Base-by-base conservation (phyloP, 2,329 filamentous ascomycete species). In the Penicillium sp. region DNA sequence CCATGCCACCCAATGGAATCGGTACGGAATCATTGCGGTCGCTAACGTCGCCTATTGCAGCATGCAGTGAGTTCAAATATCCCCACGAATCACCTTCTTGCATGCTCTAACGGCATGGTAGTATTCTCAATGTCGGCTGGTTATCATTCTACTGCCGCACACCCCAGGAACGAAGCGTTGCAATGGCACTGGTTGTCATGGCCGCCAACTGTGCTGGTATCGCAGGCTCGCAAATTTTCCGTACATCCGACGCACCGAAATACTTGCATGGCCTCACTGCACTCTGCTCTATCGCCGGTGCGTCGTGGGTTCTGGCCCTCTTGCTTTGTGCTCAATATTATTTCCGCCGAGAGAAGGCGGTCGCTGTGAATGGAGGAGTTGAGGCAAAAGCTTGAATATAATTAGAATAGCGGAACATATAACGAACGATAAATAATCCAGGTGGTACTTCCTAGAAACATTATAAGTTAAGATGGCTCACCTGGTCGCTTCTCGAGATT, bases 161-260 rank as follows among this genome's bases (percentile, higher is more conserved):
- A 43, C 80, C 80, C 0, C 79, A 83, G 53, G 76, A 82, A 55
- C 70, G 80, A 41, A 79, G 80, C 0, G 69, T 83, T 0, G 78
- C 80, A 10, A 83, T 83, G 80, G 79, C 80, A 75, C 56, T 71
- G 41, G 63, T 82, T 43, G 81, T 83, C 51, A 83, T 83, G 80
- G 77, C 77, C 16, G 81, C 79, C 40, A 84, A 84, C 55, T 79
- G 78, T 22, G 80, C 80, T 0, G 80, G 80, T 18, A 83, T 84
- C 43, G 80, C 81, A 46, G 81, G 80, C 3, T 79, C 79, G 0
- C 80, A 83, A 60, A 77, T 83, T 52, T 83, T 83, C 72, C 76
- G 62, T 12, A 57, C 59, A 0, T 49, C 49, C 6, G 57, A 61
- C 14, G 57, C 57, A 4, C 59, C 59, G 2, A 25, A 57, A 3